Evolutionary conservation across 202 grass and related monocot species (phyloP), one percentile per base, ranked within the genome.

Genomic region (Bolboschoenoplectus hybrid): DNA sequence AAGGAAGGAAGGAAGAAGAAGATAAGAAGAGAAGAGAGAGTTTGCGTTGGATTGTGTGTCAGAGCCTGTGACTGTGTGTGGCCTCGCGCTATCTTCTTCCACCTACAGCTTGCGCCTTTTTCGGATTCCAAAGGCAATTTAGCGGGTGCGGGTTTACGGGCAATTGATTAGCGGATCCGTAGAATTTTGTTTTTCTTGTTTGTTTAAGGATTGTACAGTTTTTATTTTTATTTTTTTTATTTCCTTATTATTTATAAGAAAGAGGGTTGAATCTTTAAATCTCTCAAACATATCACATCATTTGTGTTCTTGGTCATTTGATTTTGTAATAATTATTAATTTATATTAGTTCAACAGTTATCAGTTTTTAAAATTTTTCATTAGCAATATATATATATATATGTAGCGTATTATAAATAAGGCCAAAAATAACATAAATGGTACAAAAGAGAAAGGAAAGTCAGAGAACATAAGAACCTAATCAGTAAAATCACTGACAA

Each of bases 61-160:
- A 13, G 12, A 10, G 8, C 9, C 3, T 36, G 17, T 80, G 19
- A 80, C 44, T 38, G 20, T 11, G n/a, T 57, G 47, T 57, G 74
- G 50, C 58, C 56, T 58, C 78, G 20, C 78, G 20, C 78, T 81
- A 81, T 81, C 78, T 61, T 56, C 6, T 79, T 57, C 74, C 53
- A 39, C 0, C 50, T 2, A 51, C 10, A 19, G 9, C 41, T 10
- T 71, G 40, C 40, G 67, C 39, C 40, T 71, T 71, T 43, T 71
- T n/a, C 67, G 13, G 13, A 71, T 71, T 41, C 67, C 40, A 71
- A 44, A 71, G 12, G 6, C 10, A 13, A 45, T 6, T 71, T 71
- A 70, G 2, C 40, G 39, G 62, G 67, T 45, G 40, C 16, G 38
- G 38, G 14, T 71, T 71, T 44, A 8, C 14, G 1, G 40, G 7